Evolutionary conservation across 192 early-diverging fungal genomes (phyloP).

Genomic region (Coemansia interrupta): DNA sequence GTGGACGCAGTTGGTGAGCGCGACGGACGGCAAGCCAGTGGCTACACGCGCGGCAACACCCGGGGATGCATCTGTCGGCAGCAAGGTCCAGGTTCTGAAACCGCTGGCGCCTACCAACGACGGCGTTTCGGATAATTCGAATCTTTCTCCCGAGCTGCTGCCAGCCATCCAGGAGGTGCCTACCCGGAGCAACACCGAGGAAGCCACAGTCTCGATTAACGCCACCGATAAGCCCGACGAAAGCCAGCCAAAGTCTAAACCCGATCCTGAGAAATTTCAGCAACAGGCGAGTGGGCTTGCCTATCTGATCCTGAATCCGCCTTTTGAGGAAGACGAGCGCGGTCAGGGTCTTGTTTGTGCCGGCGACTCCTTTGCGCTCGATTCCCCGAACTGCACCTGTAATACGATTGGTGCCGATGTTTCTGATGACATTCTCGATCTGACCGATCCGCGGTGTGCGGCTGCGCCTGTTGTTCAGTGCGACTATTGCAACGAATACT

Average conservation of each 20-base stretch:
- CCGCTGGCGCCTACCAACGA: background rate
- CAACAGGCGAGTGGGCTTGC: conserved; percentile 22
- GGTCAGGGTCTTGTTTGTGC: conserved; percentile 27
- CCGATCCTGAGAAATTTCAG: conserved; percentile 6
- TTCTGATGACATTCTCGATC: conserved; percentile 2
- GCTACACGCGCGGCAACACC: conserved; percentile 3
- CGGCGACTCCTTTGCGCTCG: conserved; percentile 15
- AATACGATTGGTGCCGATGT: conserved; percentile 14
- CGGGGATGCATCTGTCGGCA: background rate
- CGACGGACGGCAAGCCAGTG: conserved; percentile 4
- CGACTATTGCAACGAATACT: conserved; percentile 61
- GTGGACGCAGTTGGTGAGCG: conserved; percentile 24
- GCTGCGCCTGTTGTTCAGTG: conserved; percentile 58
- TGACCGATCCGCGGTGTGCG: conserved; percentile 9
- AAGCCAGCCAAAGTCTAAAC: background rate
- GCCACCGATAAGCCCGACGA: background rate
- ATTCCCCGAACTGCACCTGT: conserved; percentile 48
- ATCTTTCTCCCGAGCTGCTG: background rate
- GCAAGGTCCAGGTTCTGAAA: background rate
- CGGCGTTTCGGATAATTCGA: background rate
- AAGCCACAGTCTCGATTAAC: background rate
- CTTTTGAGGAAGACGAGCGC: background rate
- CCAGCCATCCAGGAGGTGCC: too few relatives aligned
- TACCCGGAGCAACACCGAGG: background rate
- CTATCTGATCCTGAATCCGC: conserved; percentile 23